Evolutionary conservation across 768 basidiomycete genomes (phyloP).

Genomic region (Pholiota conissans): DNA sequence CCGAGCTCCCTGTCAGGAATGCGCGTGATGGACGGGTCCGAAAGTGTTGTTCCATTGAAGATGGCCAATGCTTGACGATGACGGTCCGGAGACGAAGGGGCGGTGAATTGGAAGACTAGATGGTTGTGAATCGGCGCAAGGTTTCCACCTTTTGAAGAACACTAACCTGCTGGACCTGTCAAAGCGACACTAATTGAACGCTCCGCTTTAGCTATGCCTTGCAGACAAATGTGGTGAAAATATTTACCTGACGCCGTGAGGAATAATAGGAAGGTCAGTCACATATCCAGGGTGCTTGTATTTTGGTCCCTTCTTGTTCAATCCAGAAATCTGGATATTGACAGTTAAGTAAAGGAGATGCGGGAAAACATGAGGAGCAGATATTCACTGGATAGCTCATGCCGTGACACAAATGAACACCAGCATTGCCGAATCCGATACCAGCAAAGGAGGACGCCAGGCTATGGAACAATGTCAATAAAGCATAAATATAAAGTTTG

Average conservation of each 20-base stretch:
- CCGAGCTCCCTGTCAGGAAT: conserved; percentile 84
- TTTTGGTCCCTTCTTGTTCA: conserved; percentile 93
- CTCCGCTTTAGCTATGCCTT: too few species aligned
- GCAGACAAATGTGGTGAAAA: too few species aligned
- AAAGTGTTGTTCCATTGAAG: conserved; percentile 66
- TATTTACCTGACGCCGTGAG: conserved; percentile 79
- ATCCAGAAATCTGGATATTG: conserved; percentile 70
- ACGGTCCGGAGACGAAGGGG: conserved; percentile 88
- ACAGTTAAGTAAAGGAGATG: not conserved
- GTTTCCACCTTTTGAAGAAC: not conserved
- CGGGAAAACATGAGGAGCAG: not conserved
- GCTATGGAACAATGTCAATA: conserved; percentile 35
- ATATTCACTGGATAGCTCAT: conserved; percentile 80
- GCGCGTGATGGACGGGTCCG: conserved; percentile 68
- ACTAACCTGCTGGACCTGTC: conserved; percentile 77
- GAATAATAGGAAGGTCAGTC: conserved; percentile 86
- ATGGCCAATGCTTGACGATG: conserved; percentile 88
- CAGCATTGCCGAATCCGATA: conserved; percentile 93
- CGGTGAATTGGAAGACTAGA: conserved; percentile 90
- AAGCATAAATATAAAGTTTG: not conserved
- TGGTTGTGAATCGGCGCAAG: not conserved
- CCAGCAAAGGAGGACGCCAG: conserved; percentile 93
- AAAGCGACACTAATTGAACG: conserved; percentile 64
- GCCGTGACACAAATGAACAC: conserved; percentile 88
- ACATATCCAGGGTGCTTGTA: conserved; percentile 91